These are phyloP conservation scores for Acanthamoeba quina DNA, from an alignment of 208 protist genomes.

Conservation along the genomic window DNA sequence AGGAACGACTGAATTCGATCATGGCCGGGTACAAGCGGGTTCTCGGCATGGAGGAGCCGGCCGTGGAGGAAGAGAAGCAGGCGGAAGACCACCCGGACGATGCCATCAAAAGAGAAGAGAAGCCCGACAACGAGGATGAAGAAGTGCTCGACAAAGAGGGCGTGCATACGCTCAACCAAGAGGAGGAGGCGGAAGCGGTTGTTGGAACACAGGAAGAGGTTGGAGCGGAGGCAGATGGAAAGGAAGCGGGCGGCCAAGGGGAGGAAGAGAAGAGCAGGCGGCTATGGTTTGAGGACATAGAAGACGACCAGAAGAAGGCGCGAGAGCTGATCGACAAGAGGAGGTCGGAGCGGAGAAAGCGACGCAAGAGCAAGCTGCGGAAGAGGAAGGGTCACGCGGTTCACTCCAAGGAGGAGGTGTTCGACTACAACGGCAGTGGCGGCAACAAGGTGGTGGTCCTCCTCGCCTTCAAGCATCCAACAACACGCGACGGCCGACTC, in stretches of 20 bases:
- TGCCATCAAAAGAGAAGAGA: background rate
- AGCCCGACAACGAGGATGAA: background rate
- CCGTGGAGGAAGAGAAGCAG: background rate
- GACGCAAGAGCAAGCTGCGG: background rate
- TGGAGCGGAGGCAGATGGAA: background rate
- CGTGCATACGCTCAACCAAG: background rate
- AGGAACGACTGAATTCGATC: slow-evolving; percentile 3
- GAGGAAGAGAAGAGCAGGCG: background rate
- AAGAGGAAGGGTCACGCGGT: background rate
- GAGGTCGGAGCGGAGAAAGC: background rate
- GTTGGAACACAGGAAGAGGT: background rate
- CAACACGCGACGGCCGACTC: background rate
- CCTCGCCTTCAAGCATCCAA: slow-evolving; percentile 14
- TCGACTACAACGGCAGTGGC: background rate
- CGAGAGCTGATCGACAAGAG: slow-evolving; percentile 1
- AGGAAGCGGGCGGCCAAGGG: background rate
- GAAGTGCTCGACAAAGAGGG: background rate
- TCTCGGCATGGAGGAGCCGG: background rate
- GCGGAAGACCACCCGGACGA: background rate
- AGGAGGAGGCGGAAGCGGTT: background rate
- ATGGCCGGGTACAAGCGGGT: slow-evolving; percentile 14
- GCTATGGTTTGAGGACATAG: slow-evolving; percentile 23
- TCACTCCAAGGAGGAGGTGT: background rate
- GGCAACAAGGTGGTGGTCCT: slow-evolving; percentile 21
- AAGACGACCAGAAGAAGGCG: background rate